Conservation (phyloP, 208 protist genomes). For the Crithidia brevicula region DNA sequence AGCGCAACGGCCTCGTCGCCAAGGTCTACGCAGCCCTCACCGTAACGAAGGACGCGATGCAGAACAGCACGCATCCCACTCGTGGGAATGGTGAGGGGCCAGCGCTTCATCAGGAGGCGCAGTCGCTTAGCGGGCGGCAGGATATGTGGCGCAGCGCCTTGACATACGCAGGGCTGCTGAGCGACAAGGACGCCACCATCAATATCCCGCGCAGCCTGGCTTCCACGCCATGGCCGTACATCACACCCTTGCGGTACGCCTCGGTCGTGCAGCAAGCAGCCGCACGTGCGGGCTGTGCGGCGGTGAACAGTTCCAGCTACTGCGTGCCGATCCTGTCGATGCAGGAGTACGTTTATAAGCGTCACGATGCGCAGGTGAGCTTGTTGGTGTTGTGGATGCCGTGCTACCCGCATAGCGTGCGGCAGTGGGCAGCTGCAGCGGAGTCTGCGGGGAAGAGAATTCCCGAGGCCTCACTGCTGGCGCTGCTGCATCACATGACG, state of each 20-base stretch:
- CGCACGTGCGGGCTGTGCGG: conserved; percentile 22
- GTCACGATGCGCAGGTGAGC: conserved; percentile 26
- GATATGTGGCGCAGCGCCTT: conserved; percentile 43
- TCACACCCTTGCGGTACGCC: conserved; percentile 37
- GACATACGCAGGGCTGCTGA: conserved; percentile 27
- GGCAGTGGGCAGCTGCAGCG: conserved; percentile 45
- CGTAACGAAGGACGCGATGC: conserved; percentile 4
- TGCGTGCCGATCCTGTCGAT: conserved; percentile 60
- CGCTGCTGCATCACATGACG: conserved; percentile 46
- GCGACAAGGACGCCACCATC: conserved; percentile 9
- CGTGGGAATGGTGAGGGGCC: background rate
- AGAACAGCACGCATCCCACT: background rate
- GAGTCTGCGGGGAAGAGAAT: conserved; percentile 25
- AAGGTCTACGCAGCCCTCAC: conserved; percentile 48
- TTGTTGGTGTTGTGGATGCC: conserved; percentile 81
- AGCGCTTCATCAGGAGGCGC: background rate
- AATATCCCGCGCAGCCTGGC: conserved; percentile 1
- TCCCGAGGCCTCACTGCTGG: conserved; percentile 38
- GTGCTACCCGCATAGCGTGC: conserved; percentile 43
- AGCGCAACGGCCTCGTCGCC: conserved; percentile 70
- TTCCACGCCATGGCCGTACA: conserved; percentile 50
- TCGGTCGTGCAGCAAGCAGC: conserved; percentile 28
- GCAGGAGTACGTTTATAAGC: conserved; percentile 42
- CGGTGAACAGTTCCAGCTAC: conserved; percentile 43
- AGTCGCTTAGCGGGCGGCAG: conserved; percentile 33